These are phyloP conservation scores for Endogone sp. DNA, from an alignment of 192 early-diverging fungal species.

Conservation along the genomic window DNA sequence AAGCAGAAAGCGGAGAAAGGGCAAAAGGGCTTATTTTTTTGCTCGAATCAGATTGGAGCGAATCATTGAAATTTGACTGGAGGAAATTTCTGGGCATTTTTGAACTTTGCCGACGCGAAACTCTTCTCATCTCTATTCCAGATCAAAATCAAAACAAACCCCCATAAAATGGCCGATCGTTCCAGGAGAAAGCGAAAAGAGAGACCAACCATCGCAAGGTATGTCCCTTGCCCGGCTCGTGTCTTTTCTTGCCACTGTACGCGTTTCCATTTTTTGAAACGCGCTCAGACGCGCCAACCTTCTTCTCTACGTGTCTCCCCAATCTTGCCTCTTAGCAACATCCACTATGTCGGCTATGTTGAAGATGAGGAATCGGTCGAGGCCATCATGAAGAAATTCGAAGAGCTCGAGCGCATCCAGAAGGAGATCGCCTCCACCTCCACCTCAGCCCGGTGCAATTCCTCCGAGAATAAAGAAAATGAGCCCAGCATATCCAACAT, in stretches of 20 bases:
- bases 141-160: too few relatives aligned
- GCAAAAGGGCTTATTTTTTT: too few relatives aligned
- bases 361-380: constrained; percentile 96
- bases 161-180: constrained; percentile 25
- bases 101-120: too few relatives aligned
- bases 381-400: constrained; percentile 98
- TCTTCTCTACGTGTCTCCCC: not conserved
- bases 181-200: constrained; percentile 31
- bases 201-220: constrained; percentile 24
- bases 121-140: too few relatives aligned
- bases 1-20: too few relatives aligned
- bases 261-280: not conserved
- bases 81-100: too few relatives aligned
- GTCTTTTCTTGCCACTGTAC: not conserved
- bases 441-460: not conserved
- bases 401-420: constrained; percentile 88
- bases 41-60: too few relatives aligned
- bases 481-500: not conserved
- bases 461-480: not conserved
- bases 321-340: constrained; percentile 39
- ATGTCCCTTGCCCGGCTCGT: not conserved
- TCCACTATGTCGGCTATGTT: constrained; percentile 93
- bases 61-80: too few relatives aligned
- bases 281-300: not conserved
- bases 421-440: constrained; percentile 53